These are phyloP conservation scores for Kwoniella bestiolae DNA, from an alignment of 768 basidiomycete species.

Conservation along the genomic window DNA sequence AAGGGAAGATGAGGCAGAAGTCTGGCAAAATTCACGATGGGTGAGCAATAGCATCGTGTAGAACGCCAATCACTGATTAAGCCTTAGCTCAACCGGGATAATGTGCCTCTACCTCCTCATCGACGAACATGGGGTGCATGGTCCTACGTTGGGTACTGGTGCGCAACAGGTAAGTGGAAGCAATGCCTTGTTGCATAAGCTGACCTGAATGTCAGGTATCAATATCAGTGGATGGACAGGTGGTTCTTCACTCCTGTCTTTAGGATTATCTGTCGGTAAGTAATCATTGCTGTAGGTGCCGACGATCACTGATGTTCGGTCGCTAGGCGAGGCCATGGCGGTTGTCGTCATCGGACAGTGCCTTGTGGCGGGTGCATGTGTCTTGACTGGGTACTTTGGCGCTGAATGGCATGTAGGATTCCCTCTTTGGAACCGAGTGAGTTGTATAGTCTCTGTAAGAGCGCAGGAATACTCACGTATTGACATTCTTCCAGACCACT, in stretches of 20 bases:
- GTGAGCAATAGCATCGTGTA: constrained; percentile 8
- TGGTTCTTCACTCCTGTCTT: constrained; percentile 40
- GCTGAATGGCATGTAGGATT: constrained; percentile 50
- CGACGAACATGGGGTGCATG: constrained; percentile 40
- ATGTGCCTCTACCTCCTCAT: constrained; percentile 37
- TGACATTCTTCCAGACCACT: constrained; percentile 22
- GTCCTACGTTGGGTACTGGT: constrained; percentile 43
- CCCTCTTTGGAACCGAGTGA: constrained; percentile 47
- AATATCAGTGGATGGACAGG: constrained; percentile 44
- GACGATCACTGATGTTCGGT: no score
- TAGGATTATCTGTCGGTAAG: constrained; percentile 39
- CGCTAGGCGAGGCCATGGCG: constrained; percentile 43
- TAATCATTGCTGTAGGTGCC: no score
- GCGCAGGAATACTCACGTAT: no score
- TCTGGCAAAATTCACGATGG: constrained; percentile 32
- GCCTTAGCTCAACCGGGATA: constrained; percentile 41
- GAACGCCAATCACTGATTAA: background rate
- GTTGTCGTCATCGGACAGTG: constrained; percentile 34
- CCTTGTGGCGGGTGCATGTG: constrained; percentile 32
- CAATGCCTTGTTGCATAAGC: background rate
- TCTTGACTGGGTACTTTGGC: constrained; percentile 43
- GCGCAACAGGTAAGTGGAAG: constrained; percentile 16
- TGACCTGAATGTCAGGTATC: constrained; percentile 19
- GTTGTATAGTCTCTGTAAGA: background rate
- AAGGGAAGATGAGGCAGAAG: constrained; percentile 32